Evolutionary conservation across 73 alveolate species (phyloP).

Genomic region (Paramecium sonneborni): DNA sequence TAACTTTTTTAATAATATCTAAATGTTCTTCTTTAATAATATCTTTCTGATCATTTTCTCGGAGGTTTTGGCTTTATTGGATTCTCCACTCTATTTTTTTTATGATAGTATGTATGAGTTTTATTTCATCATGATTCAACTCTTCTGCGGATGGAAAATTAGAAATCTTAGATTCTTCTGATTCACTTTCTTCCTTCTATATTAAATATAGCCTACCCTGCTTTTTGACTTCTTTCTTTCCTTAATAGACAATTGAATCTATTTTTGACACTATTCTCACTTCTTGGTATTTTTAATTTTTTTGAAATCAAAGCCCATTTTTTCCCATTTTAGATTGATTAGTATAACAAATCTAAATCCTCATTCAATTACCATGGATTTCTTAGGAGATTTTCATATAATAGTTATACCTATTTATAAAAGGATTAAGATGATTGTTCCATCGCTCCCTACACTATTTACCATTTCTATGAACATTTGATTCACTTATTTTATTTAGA

Average conservation of each 20-base stretch:
- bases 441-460: conserved; percentile 95
- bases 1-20: not conserved
- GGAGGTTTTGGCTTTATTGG: conserved; percentile 4
- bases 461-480: conserved; percentile 77
- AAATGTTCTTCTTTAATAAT: not conserved
- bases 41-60: not conserved
- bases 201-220: conserved; percentile 2
- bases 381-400: not conserved
- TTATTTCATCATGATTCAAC: conserved; percentile 36
- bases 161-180: conserved; percentile 19
- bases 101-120: not conserved
- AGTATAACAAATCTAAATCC: conserved; percentile 30
- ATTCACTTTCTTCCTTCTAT: conserved; percentile 18
- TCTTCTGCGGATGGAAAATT: conserved; percentile 51
- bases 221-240: not conserved
- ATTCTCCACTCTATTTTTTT: conserved; percentile 52
- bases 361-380: conserved; percentile 31
- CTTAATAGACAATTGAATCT: conserved; percentile 43
- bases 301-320: conserved; percentile 54
- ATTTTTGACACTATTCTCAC: conserved; percentile 58
- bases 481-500: conserved; percentile 11
- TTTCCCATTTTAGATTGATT: conserved; percentile 8
- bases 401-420: conserved; percentile 70
- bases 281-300: conserved; percentile 17
- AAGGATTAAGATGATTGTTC: conserved; percentile 91